Percentiles rank a stretch among this genome's conserved stretches.
Evolutionary conservation across 2,329 filamentous ascomycete species (phyloP).

Genomic region (Cladosporium sp.): DNA sequence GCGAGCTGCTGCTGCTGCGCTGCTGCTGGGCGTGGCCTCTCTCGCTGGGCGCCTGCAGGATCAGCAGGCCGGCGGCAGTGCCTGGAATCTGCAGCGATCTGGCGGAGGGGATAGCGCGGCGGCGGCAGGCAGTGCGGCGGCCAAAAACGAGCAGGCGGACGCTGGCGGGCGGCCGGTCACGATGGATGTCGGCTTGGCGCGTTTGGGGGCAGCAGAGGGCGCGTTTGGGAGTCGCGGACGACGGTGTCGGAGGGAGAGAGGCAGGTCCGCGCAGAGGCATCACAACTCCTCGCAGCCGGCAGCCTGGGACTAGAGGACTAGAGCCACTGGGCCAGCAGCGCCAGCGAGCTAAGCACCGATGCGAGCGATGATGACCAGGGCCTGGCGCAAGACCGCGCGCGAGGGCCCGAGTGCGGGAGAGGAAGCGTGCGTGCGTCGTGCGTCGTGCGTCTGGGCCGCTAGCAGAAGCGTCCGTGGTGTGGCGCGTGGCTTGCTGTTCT

Average conservation of each 20-base stretch:
- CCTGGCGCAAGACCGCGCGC: conserved; percentile 4
- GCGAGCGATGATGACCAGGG: background rate
- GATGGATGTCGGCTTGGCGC: conserved; percentile 11
- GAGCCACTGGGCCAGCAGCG: background rate
- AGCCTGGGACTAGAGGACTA: conserved; percentile 6
- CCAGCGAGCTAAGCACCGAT: conserved; percentile 11
- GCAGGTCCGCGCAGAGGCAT: conserved; percentile 8
- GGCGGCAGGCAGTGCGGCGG: background rate
- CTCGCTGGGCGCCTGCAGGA: background rate
- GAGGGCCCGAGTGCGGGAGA: conserved; percentile 11
- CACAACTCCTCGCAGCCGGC: conserved; percentile 10
- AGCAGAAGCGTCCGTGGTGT: conserved; percentile 8
- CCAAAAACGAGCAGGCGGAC: background rate
- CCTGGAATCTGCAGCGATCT: conserved; percentile 5
- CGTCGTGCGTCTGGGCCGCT: conserved; percentile 8
- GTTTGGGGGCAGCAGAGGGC: background rate
- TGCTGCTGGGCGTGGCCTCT: background rate
- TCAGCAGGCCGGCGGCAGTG: conserved; percentile 6
- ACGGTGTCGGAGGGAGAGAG: conserved; percentile 8
- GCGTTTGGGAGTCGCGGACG: conserved; percentile 2
- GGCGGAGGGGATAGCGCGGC: background rate
- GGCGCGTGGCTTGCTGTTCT: conserved; percentile 3
- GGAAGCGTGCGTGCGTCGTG: conserved; percentile 6
- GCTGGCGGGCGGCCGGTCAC: background rate
- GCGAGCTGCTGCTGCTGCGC: background rate